Base-by-base conservation (phyloP, 2,329 filamentous ascomycete species). In the Trichoderma simmonsii region DNA sequence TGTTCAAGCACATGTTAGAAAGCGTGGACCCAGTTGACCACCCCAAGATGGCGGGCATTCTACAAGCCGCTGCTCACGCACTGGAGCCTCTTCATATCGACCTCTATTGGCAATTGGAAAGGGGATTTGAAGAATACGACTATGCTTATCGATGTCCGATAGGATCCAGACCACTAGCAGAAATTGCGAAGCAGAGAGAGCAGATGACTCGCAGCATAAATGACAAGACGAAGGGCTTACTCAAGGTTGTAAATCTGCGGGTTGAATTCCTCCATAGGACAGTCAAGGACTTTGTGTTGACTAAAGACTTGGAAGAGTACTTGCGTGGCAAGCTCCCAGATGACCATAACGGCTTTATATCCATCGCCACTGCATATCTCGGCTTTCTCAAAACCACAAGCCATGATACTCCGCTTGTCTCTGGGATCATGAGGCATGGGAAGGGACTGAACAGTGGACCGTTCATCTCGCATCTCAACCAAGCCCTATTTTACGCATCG, bases 1-100 rank as follows among this genome's bases (percentile, higher is more conserved):
- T 75, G 11, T 73, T 72, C 26, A 73, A 68, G 2, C 61, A 72
- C 9, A 74, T 74, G 24, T 30, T 75, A 3, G 11, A 26, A 2
- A 65, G 21, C 0, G 66, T 74, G 3, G 75, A 74, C 1, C 15
- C 48, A 11, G 24, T 63, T 3, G 73, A 72, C 14, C 61, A 32
- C 12, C 26, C 60, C 15, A 65, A 39, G 15, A 71, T 71, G 70
- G 61, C 48, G 5, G 61, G 36, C 14, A 51, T 51, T 21, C n/a
- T 51, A 6, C 48, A 51, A 24, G 48, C 48, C 9, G 48, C 48
- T 12, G 63, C 70, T 8, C 30, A 67, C n/a, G 54, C 57, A 4
- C 11, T 64, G 18, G 43, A 67, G 15, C 70, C 70, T 26, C n/a
- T 71, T 7, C 48, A 51, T 51, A 61, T 71, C 11, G 62, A 63